phyloP scores from a whole-genome alignment of 768 basidiomycete species.

The Panaeolus papilionaceus region DNA sequence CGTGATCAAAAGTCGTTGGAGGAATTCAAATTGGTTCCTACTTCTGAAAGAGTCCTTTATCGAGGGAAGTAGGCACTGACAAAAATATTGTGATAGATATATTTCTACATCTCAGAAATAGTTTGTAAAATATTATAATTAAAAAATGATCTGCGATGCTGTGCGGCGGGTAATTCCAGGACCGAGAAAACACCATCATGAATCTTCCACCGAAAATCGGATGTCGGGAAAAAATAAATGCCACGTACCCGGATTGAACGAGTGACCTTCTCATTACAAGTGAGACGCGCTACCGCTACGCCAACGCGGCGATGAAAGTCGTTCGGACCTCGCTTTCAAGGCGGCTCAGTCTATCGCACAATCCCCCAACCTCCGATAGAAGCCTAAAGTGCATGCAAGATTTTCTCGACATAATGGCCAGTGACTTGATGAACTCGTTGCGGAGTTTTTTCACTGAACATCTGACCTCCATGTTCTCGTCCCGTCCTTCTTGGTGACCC shows the following conservation, averaged over 20 bases:
- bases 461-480: too few species aligned
- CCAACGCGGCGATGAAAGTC: slow-evolving; percentile 34
- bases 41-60: background rate
- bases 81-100: too few species aligned
- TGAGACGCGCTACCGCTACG: slow-evolving; percentile 50
- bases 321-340: background rate
- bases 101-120: too few species aligned
- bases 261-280: slow-evolving; percentile 51
- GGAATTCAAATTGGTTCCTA: background rate
- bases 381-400: background rate
- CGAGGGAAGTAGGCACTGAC: too few species aligned
- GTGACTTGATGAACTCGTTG: background rate
- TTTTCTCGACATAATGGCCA: background rate
- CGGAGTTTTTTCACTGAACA: too few species aligned
- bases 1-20: slow-evolving; percentile 1
- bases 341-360: background rate
- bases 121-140: background rate
- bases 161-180: background rate
- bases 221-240: slow-evolving; percentile 29
- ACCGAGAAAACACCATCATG: background rate
- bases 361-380: background rate
- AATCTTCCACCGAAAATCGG: slow-evolving; percentile 11
- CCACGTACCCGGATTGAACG: slow-evolving; percentile 48
- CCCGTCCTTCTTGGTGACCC: too few species aligned
- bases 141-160: background rate